Percentiles rank a stretch among this genome's conserved stretches.
Conservation (phyloP, 108 stramenopile species). For the Pseudonitzschia pungens region DNA sequence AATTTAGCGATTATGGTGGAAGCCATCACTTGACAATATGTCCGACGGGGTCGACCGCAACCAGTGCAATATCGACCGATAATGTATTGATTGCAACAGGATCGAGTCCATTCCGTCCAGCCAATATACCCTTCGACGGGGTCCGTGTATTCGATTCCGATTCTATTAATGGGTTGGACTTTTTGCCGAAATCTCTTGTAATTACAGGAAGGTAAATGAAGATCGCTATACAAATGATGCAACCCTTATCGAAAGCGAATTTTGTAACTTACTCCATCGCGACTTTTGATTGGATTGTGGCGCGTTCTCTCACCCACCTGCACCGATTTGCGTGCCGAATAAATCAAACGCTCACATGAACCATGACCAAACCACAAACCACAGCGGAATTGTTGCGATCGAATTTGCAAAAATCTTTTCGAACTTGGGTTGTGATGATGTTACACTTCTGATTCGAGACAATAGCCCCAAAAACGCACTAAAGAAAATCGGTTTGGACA, state of each 20-base stretch:
- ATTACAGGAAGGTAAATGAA: slow-evolving; percentile 52
- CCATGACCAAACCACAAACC: neutral
- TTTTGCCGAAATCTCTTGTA: slow-evolving; percentile 70
- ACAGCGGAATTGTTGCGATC: slow-evolving; percentile 73
- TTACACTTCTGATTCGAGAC: slow-evolving; percentile 78
- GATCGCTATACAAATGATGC: neutral
- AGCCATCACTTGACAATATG: slow-evolving; percentile 47
- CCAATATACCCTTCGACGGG: slow-evolving; percentile 77
- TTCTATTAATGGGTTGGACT: slow-evolving; percentile 60
- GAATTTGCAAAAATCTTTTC: slow-evolving; percentile 84
- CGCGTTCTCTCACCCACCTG: neutral
- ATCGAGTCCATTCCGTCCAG: slow-evolving; percentile 66
- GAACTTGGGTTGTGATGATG: slow-evolving; percentile 69
- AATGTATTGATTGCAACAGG: slow-evolving; percentile 72
- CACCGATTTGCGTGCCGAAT: neutral
- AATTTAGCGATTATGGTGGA: slow-evolving; percentile 56
- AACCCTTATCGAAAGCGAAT: neutral
- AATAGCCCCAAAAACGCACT: slow-evolving; percentile 63
- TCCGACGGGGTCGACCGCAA: slow-evolving; percentile 6
- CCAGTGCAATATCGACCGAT: slow-evolving; percentile 21
- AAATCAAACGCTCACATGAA: neutral
- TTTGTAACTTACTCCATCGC: neutral
- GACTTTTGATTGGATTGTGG: neutral
- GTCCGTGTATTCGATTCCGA: slow-evolving; percentile 75
- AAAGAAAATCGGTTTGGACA: slow-evolving; percentile 83